Conservation (phyloP, 805 yeast genomes). For the Limtongia smithiae region DNA sequence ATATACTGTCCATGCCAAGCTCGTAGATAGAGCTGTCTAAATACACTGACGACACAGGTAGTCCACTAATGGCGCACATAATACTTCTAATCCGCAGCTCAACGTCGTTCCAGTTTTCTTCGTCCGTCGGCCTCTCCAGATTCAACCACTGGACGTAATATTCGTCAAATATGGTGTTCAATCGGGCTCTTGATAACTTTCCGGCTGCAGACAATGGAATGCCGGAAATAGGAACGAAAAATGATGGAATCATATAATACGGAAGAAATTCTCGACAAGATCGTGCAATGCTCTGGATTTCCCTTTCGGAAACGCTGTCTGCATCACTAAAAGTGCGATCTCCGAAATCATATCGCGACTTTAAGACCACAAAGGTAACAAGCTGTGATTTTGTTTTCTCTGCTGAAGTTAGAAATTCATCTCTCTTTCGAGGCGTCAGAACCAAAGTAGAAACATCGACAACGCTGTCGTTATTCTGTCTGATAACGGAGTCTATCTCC, state of each 20-base stretch:
- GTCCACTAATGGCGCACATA: slow-evolving; percentile 14
- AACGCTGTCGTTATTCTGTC: not conserved
- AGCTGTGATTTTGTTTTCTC: slow-evolving; percentile 8
- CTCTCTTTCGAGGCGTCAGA: not conserved
- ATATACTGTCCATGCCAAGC: slow-evolving; percentile 31
- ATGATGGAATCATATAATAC: slow-evolving; percentile 29
- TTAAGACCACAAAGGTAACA: slow-evolving; percentile 20
- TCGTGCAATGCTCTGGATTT: not conserved
- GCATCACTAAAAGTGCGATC: too few relatives aligned
- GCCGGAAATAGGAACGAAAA: slow-evolving; percentile 15
- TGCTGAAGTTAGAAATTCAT: too few relatives aligned
- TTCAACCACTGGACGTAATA: not conserved
- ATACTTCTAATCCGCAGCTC: slow-evolving; percentile 4
- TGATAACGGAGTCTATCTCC: slow-evolving; percentile 29
- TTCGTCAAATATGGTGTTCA: slow-evolving; percentile 3
- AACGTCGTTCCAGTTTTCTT: not conserved
- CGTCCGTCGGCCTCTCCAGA: not conserved
- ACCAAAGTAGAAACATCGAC: slow-evolving; percentile 12
- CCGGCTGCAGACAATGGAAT: slow-evolving; percentile 30
- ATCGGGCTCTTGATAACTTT: slow-evolving; percentile 12
- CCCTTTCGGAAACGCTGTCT: too few relatives aligned
- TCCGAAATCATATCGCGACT: too few relatives aligned
- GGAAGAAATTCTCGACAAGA: slow-evolving; percentile 25
- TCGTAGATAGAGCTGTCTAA: slow-evolving; percentile 21
- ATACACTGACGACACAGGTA: not conserved